Evolutionary conservation across 495 filamentous ascomycete species (phyloP).

Genomic region (Entonaema liquescens): DNA sequence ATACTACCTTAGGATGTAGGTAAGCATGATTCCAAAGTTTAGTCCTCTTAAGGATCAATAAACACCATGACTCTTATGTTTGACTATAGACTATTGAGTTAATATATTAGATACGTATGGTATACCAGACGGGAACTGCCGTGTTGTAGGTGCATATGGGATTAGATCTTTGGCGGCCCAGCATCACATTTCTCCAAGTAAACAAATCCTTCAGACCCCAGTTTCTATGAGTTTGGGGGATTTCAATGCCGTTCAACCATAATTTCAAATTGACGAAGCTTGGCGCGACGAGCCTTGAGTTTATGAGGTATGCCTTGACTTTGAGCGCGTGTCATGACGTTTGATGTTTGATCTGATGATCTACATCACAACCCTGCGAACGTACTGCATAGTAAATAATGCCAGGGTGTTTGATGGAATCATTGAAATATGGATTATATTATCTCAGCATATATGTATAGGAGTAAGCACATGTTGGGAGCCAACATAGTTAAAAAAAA

Average conservation of each 20-base stretch:
- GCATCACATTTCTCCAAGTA: constrained; percentile 22
- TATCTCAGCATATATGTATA: background rate
- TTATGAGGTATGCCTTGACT: constrained; percentile 25
- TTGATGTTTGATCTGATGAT: constrained; percentile 30
- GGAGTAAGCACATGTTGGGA: too few relatives aligned
- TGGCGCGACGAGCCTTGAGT: constrained; percentile 10
- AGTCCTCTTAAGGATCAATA: constrained; percentile 1
- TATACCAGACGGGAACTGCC: constrained; percentile 11
- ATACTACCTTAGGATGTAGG: too few relatives aligned
- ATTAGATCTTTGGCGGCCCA: constrained; percentile 6
- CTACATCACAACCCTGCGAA: constrained; percentile 7
- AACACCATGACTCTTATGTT: background rate
- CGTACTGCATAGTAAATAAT: background rate
- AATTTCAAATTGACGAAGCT: constrained; percentile 7
- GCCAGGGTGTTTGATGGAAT: too few relatives aligned
- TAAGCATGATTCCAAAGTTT: background rate
- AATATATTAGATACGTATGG: background rate
- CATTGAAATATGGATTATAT: background rate
- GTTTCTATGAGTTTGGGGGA: background rate
- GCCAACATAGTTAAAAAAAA: too few relatives aligned
- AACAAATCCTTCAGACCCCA: constrained; percentile 30
- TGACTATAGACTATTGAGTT: background rate
- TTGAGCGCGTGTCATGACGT: constrained; percentile 35
- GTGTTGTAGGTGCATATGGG: constrained; percentile 19
- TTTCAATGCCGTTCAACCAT: background rate